Evolutionary conservation across 768 basidiomycete species (phyloP).

Genomic region (Rhodotorula babjevae): DNA sequence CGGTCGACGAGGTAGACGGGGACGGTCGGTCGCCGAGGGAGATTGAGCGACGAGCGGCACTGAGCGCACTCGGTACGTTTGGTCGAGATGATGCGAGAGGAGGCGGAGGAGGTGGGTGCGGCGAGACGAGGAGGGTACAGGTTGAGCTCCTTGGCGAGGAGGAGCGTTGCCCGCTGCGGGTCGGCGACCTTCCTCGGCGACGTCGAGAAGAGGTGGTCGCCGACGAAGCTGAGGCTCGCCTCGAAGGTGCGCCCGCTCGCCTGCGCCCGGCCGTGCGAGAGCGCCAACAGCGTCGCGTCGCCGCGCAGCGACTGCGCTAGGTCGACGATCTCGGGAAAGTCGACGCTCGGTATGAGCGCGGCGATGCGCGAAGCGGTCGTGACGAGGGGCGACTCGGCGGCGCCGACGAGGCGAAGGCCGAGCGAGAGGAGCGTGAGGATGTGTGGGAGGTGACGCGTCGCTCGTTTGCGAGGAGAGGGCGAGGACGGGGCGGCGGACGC

Average conservation of each 20-base stretch:
- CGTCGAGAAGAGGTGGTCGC: neutral
- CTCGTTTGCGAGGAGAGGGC: neutral
- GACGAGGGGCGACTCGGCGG: neutral
- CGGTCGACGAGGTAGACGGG: conserved; percentile 3
- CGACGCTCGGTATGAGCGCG: neutral
- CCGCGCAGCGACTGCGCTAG: neutral
- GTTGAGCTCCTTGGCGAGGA: conserved; percentile 14
- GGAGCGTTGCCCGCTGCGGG: neutral
- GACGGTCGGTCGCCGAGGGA: neutral
- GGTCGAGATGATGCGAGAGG: conserved; percentile 15
- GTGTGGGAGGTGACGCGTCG: neutral
- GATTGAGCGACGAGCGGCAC: conserved; percentile 10
- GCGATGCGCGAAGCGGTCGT: neutral
- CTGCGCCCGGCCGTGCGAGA: conserved; percentile 4
- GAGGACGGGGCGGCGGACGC: neutral
- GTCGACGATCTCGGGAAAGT: neutral
- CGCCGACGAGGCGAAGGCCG: neutral
- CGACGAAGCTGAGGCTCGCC: conserved; percentile 5
- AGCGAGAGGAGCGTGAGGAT: neutral
- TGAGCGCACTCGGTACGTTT: conserved; percentile 6
- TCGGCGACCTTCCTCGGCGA: neutral
- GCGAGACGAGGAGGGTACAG: neutral
- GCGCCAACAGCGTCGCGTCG: neutral
- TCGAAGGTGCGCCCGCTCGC: conserved; percentile 3
- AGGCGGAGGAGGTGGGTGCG: neutral